phyloP scores from a whole-genome alignment of 257 asterid species.

The Penstemon barbatus region DNA sequence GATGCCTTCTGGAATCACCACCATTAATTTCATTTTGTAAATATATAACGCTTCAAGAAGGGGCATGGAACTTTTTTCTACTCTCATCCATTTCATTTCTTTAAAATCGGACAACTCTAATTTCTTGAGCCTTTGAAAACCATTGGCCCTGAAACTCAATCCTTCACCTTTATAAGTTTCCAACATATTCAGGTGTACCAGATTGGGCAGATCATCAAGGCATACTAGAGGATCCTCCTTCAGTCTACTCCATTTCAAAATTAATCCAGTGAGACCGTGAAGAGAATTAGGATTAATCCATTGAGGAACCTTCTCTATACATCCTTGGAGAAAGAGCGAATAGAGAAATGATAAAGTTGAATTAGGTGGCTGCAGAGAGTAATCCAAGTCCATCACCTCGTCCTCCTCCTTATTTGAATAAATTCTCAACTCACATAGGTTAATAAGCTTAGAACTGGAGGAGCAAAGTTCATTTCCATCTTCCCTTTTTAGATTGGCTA shows the following conservation, averaged over 20 bases:
- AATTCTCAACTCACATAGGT: conserved; percentile 3
- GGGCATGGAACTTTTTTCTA: conserved; percentile 31
- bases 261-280: background rate
- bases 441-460: conserved; percentile 26
- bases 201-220: conserved; percentile 27
- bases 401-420: background rate
- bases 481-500: conserved; percentile 25
- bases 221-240: conserved; percentile 11
- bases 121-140: conserved; percentile 21
- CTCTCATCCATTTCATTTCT: conserved; percentile 10
- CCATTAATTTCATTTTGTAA: conserved; percentile 3
- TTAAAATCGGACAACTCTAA: background rate
- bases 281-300: conserved; percentile 24
- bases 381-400: conserved; percentile 12
- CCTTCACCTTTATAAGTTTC: conserved; percentile 25
- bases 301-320: conserved; percentile 17
- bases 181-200: background rate
- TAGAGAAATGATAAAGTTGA: background rate
- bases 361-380: background rate
- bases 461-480: conserved; percentile 32
- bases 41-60: background rate
- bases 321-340: background rate
- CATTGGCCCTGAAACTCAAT: conserved; percentile 13
- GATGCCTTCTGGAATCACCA: conserved; percentile 20
- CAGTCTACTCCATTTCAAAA: background rate